Base-by-base conservation (phyloP, 2,329 filamentous ascomycete species). In the Beauveria sp. region DNA sequence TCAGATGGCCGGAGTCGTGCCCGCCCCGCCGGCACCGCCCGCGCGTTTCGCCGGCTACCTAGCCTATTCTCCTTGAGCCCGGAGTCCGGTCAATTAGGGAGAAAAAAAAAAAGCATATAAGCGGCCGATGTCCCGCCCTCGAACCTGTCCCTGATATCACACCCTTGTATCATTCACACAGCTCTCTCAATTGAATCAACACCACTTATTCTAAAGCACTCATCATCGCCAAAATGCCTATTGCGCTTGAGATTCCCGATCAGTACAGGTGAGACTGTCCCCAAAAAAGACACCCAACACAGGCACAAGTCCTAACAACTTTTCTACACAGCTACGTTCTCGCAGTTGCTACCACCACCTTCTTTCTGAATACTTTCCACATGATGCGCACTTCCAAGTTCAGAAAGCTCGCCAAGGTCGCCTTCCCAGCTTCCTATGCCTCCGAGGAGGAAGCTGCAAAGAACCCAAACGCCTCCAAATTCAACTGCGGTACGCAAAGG, bases 391-490 rank as follows among this genome's bases (percentile, higher is more conserved):
- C 81, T 12, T 72, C 70, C 62, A 68, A 66, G 14, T 76, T 75
- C 64, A 84, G 85, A 71, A 83, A 78, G 68, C 72, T 73, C 24
- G 79, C 80, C 66, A 78, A 79, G 16, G 69, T 88, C 67, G 69
- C 72, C 48, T 88, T 87, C 67, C 86, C 86, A 28, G 78, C 74
- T 57, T 67, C 80, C 48, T 88, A 87, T 67, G 85, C 82, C 52
- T 75, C 73, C 40, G 71, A 77, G 43, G 82, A 85, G 66, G 74
- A 79, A 50, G 81, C 82, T 22, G 76, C 75, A 34, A 81, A 83
- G 73, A 77, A 85, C 68, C 75, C 77, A 52, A 78, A 78, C 54
- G 84, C 80, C 48, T 81, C 73, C 70, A 69, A 71, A 58, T 88
- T 88, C 76, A 89, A 89, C 77, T 87, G 84, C 75, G 82, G 79